Base-by-base conservation (phyloP, 768 basidiomycete genomes). In the Tylopilus subfusipes region DNA sequence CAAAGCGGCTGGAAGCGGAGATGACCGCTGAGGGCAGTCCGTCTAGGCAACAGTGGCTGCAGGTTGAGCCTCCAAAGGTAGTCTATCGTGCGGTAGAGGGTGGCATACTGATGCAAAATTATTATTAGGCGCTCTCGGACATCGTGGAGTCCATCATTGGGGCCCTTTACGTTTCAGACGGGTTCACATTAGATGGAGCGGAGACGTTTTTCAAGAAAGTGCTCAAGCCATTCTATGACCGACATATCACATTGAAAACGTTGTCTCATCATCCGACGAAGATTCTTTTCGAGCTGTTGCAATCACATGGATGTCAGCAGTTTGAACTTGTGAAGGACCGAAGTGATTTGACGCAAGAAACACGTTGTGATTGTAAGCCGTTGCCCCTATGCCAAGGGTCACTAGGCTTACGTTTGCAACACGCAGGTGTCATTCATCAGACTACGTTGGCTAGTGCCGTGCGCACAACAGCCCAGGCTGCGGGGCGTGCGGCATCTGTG, bases 81-180 rank as follows among this genome's bases (percentile, higher is more conserved):
- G 70, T 56, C 18, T 5, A 50, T 31, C 42, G 52, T 45, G 21
- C n/a, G n/a, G 42, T 12, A 38, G 14, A 39, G 53, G 48, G 47
- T 34, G 42, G 40, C 50, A 19, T 16, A 24, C 30, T 53, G 25
- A 65, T 29, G 48, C 29, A 18, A 25, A 22, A 33, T n/a, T n/a
- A 33, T n/a, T 11, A 54, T 19, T 64, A 93, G 91, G 80, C 77
- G 10, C 75, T 93, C 19, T 88, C 88, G 9, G 90, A 93, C 67
- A 76, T 92, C 25, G 78, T 93, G 21, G 91, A 94, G 69, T 85
- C 90, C 3, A 75, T 89, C 38, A 74, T 90, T 33, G 92, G 90
- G 10, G 91, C 89, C 11, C 72, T 91, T 47, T 90, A 85, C 70
- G 79, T 93, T 57, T 88, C 84, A 21, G 90, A 92, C 65, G 75